Conservation (phyloP, 2,329 filamentous ascomycete genomes). For the Pyricularia pennisetigena region DNA sequence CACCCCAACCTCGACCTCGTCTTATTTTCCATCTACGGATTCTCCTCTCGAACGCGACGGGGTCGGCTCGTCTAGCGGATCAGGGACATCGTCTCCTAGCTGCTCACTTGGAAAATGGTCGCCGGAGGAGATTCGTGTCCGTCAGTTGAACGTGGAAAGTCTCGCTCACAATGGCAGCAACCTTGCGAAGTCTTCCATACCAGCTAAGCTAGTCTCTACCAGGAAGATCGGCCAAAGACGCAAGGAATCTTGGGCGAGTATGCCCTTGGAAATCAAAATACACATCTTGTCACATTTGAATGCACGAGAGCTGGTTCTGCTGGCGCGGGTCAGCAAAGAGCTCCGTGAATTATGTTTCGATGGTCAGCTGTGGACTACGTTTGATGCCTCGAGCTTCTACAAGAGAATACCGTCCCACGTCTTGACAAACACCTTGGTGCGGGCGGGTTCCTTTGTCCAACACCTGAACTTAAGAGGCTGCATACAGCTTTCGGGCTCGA, state of each 20-base stretch:
- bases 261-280: conserved; percentile 77
- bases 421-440: conserved; percentile 73
- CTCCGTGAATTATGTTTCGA: conserved; percentile 86
- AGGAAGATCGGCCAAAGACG: background rate
- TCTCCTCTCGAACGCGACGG: background rate
- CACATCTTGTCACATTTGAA: conserved; percentile 66
- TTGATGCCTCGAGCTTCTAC: conserved; percentile 84
- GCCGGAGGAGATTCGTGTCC: background rate
- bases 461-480: conserved; percentile 88
- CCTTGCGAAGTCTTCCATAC: conserved; percentile 46
- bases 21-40: background rate
- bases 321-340: conserved; percentile 65
- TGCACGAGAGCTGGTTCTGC: conserved; percentile 72
- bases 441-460: conserved; percentile 81
- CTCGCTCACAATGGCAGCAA: background rate
- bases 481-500: conserved; percentile 43
- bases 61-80: background rate
- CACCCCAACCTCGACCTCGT: background rate
- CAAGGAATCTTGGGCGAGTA: conserved; percentile 48
- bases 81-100: background rate
- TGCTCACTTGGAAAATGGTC: background rate
- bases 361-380: conserved; percentile 80
- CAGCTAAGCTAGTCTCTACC: conserved; percentile 38
- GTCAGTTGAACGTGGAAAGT: background rate
- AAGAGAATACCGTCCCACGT: conserved; percentile 75